Percentiles rank a stretch among this genome's conserved stretches.
Conservation (phyloP, 176 grass and related monocot genomes). For the Rhynchospora pubera region DNA sequence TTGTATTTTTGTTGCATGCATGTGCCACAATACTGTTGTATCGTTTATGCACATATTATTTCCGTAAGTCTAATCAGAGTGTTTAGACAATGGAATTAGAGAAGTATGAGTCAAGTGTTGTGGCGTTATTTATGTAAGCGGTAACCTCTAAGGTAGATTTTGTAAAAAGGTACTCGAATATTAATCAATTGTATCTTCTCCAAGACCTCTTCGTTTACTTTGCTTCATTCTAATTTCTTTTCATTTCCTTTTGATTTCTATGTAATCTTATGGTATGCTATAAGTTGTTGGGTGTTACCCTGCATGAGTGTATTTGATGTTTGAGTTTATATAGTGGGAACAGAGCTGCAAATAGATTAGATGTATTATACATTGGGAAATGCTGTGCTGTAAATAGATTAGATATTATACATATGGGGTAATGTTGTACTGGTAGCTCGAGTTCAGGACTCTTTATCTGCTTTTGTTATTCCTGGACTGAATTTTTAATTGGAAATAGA, state of each 20-base stretch:
- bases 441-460: no score
- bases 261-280: neutral
- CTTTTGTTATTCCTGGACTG: no score
- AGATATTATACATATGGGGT: no score
- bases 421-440: no score
- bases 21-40: slow-evolving; percentile 7
- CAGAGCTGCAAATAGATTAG: no score
- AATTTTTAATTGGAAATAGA: no score
- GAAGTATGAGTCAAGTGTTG: neutral
- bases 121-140: neutral
- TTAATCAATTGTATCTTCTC: neutral
- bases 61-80: neutral
- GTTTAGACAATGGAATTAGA: neutral
- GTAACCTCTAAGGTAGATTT: neutral
- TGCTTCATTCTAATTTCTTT: neutral
- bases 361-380: no score
- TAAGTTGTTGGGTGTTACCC: neutral
- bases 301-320: neutral
- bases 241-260: neutral
- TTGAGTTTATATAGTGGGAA: neutral
- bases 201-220: neutral
- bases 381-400: no score
- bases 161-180: neutral
- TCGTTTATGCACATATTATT: neutral
- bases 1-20: neutral